A percentile compares a stretch with the other conserved stretches of the same genome.
These are phyloP conservation scores for Penicillium nordicum DNA, from an alignment of 2,329 filamentous ascomycete genomes.

Conservation along the genomic window DNA sequence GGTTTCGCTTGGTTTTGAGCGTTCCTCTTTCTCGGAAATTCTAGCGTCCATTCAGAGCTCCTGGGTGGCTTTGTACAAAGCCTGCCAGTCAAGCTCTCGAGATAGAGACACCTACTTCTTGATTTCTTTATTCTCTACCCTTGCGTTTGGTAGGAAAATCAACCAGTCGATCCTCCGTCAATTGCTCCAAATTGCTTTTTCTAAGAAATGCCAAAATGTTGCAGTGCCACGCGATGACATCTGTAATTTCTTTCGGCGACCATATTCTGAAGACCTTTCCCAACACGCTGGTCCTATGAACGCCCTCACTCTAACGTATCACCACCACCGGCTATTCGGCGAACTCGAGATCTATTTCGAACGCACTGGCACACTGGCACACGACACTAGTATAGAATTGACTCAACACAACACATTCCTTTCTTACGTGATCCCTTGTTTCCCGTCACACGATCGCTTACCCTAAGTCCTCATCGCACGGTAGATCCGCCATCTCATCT, in stretches of 20 bases:
- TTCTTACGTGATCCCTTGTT: conserved; percentile 19
- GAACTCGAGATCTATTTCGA: not conserved
- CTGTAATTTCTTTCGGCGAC: too few relatives aligned
- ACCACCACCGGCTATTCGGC: not conserved
- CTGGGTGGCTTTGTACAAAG: not conserved
- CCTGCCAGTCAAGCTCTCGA: not conserved
- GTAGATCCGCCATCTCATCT: conserved; percentile 32
- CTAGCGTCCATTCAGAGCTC: not conserved
- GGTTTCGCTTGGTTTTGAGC: not conserved
- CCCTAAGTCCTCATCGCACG: conserved; percentile 28
- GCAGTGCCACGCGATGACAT: not conserved
- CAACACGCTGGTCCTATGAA: not conserved
- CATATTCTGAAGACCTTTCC: too few relatives aligned
- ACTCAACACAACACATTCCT: conserved; percentile 15
- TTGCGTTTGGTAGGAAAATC: not conserved
- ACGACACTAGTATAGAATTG: conserved; percentile 19
- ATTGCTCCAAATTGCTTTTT: not conserved
- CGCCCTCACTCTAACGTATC: not conserved
- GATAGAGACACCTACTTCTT: not conserved
- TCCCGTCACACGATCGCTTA: conserved; percentile 21
- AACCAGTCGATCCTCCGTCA: not conserved
- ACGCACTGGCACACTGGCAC: conserved; percentile 1
- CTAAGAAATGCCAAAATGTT: not conserved
- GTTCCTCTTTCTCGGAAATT: not conserved
- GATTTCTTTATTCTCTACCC: not conserved